phyloP scores from a whole-genome alignment of 345 rosid species.

The Populus euphratica region DNA sequence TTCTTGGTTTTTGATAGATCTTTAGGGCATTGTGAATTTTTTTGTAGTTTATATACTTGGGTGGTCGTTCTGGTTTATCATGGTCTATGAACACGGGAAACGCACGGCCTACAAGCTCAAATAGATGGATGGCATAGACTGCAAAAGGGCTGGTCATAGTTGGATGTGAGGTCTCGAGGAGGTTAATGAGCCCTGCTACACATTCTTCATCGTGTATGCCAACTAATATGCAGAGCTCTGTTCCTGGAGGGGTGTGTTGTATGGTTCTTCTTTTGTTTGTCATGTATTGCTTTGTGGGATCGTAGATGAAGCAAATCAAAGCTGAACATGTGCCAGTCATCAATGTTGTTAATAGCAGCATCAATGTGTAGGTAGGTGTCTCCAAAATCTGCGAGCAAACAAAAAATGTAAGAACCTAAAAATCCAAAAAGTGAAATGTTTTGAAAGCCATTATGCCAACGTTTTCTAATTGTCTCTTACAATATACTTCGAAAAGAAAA shows the following conservation, averaged over 20 bases:
- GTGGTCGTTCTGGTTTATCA: neutral
- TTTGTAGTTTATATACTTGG: conserved; percentile 9
- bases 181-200: conserved; percentile 41
- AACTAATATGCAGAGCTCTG: conserved; percentile 42
- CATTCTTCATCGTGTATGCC: conserved; percentile 44
- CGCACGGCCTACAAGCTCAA: conserved; percentile 56
- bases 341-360: conserved; percentile 35
- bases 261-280: conserved; percentile 64
- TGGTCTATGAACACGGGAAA: conserved; percentile 52
- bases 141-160: conserved; percentile 36
- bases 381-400: conserved; percentile 33
- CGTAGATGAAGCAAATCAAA: conserved; percentile 51
- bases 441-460: too few relatives aligned
- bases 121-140: conserved; percentile 52
- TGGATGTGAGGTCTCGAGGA: conserved; percentile 59
- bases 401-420: too few relatives aligned
- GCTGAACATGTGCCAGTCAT: conserved; percentile 40
- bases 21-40: conserved; percentile 42
- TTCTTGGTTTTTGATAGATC: conserved; percentile 37
- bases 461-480: neutral
- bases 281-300: conserved; percentile 67
- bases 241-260: conserved; percentile 52
- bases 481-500: neutral
- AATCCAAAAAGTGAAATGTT: too few relatives aligned
- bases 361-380: conserved; percentile 33